Conservation (phyloP, 805 yeast species). For the Lipomyces sp. region DNA sequence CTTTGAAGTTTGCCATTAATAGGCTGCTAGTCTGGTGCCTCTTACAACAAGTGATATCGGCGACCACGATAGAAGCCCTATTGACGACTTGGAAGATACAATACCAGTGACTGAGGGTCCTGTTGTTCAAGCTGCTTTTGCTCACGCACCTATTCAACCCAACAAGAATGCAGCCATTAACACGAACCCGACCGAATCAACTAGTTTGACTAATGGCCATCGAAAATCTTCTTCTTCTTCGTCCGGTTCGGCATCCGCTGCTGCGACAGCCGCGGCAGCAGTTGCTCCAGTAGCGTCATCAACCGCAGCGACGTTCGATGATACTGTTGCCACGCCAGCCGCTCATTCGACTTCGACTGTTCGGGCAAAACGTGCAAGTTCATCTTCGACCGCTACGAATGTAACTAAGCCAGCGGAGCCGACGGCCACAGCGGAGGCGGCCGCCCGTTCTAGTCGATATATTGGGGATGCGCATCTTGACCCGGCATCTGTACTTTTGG, state of each 20-base stretch:
- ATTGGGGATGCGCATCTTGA: slow-evolving; percentile 35
- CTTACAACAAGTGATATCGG: slow-evolving; percentile 3
- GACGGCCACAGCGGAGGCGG: slow-evolving; percentile 8
- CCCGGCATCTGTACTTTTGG: slow-evolving; percentile 28
- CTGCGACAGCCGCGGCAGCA: slow-evolving; percentile 34
- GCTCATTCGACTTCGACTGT: slow-evolving; percentile 15
- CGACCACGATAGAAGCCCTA: background rate
- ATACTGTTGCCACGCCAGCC: slow-evolving; percentile 24
- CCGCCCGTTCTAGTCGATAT: slow-evolving; percentile 27
- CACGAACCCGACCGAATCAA: background rate
- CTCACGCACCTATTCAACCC: slow-evolving; percentile 16
- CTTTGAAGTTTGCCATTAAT: background rate
- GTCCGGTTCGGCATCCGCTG: slow-evolving; percentile 23
- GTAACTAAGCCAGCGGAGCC: background rate
- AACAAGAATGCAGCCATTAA: background rate
- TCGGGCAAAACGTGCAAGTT: background rate
- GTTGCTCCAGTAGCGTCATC: slow-evolving; percentile 31
- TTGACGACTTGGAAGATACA: slow-evolving; percentile 10
- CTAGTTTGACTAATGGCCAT: background rate
- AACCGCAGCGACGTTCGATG: slow-evolving; percentile 31
- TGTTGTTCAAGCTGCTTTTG: slow-evolving; percentile 16
- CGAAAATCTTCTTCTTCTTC: background rate
- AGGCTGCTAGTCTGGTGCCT: slow-evolving; percentile 25
- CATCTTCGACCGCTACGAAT: background rate
- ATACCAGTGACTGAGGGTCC: slow-evolving; percentile 5